Conservation (phyloP, 306 rosid species). For the Cucumis melo region DNA sequence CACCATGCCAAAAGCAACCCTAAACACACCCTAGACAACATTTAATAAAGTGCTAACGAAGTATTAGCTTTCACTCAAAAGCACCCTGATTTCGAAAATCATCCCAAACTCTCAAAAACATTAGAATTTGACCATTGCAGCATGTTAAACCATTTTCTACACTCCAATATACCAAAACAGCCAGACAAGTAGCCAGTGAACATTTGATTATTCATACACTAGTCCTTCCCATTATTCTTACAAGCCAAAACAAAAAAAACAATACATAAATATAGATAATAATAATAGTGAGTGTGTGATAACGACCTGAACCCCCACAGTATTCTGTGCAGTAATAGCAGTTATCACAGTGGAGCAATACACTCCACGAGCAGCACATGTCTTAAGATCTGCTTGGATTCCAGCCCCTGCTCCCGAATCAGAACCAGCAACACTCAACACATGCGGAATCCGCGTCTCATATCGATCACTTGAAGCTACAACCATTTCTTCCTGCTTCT, state of each 20-base stretch:
- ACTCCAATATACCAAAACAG: neutral
- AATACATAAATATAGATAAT: neutral
- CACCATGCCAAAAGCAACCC: neutral
- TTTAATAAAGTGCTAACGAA: neutral
- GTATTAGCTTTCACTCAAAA: neutral
- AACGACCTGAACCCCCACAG: constrained; percentile 79
- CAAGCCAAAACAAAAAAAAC: neutral
- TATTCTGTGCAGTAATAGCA: constrained; percentile 90
- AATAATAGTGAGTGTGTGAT: neutral
- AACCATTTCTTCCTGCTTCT: constrained; percentile 21
- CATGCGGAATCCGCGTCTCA: constrained; percentile 43
- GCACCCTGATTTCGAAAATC: neutral
- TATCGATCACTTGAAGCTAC: constrained; percentile 7
- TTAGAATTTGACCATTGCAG: neutral
- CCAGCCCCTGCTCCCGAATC: constrained; percentile 96
- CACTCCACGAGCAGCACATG: constrained; percentile 74
- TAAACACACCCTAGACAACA: neutral
- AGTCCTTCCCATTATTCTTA: neutral
- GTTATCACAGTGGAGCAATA: constrained; percentile 90
- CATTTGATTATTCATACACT: neutral
- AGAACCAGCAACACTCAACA: constrained; percentile 72
- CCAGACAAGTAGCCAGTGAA: neutral
- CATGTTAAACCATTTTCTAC: neutral
- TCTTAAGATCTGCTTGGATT: constrained; percentile 82
- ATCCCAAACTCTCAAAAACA: neutral